Conservation (phyloP, 352 stramenopile species). For the Globisporangium solare region DNA sequence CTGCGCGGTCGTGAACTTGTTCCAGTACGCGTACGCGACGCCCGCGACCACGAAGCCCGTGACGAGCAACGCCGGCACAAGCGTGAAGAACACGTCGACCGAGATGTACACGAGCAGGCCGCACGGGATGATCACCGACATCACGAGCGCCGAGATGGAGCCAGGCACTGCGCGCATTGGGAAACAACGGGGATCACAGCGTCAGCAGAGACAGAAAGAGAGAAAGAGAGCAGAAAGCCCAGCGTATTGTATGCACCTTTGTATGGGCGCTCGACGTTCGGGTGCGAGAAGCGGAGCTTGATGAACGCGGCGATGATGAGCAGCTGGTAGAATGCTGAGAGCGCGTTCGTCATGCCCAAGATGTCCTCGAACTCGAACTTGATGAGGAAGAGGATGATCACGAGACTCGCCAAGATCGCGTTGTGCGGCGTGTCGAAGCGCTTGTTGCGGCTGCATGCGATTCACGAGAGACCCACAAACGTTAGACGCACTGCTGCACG, state of each 20-base stretch:
- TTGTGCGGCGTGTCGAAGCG: constrained; percentile 53
- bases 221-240: too few relatives aligned
- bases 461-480: too few relatives aligned
- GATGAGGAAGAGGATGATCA: constrained; percentile 51
- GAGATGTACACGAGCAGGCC: constrained; percentile 41
- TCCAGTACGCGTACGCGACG: constrained; percentile 33
- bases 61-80: constrained; percentile 36
- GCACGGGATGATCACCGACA: constrained; percentile 27
- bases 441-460: constrained; percentile 31
- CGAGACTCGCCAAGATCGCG: constrained; percentile 31
- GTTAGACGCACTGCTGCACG: neutral
- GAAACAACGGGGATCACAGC: too few relatives aligned
- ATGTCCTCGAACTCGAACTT: constrained; percentile 72
- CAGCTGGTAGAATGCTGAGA: constrained; percentile 83
- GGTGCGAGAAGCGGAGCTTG: constrained; percentile 68
- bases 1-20: constrained; percentile 40
- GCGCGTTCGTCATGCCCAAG: constrained; percentile 86
- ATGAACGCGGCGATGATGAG: constrained; percentile 89
- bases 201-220: too few relatives aligned
- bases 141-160: constrained; percentile 21
- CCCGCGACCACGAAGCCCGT: constrained; percentile 29
- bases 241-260: constrained; percentile 18
- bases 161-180: too few relatives aligned
- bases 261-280: constrained; percentile 31
- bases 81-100: constrained; percentile 39